phyloP scores from a whole-genome alignment of 768 basidiomycete genomes.

The Coprinellus micaceus region DNA sequence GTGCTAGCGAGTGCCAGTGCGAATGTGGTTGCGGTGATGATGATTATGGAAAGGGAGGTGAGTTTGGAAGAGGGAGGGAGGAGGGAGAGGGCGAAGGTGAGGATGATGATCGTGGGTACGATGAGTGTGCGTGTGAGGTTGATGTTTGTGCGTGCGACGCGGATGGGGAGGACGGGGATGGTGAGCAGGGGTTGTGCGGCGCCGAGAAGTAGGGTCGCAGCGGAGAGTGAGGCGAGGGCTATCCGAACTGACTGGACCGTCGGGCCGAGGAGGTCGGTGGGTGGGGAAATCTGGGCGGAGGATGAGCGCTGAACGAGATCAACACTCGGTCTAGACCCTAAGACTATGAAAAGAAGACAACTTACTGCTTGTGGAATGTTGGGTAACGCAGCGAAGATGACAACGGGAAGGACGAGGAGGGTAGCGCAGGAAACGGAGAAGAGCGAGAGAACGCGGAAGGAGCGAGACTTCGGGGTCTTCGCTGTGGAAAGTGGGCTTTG shows the following conservation, averaged over 20 bases:
- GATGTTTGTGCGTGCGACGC: conserved; percentile 28
- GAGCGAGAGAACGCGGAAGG: conserved; percentile 56
- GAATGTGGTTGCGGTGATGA: conserved; percentile 48
- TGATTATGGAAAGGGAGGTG: conserved; percentile 9
- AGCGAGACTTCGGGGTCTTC: conserved; percentile 47
- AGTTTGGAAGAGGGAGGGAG: conserved; percentile 16
- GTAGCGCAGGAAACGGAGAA: conserved; percentile 47
- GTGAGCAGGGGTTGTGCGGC: conserved; percentile 60
- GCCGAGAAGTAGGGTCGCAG: conserved; percentile 51
- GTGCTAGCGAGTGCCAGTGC: conserved; percentile 51
- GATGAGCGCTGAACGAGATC: conserved; percentile 20
- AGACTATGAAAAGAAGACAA: conserved; percentile 6
- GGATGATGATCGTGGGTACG: conserved; percentile 37
- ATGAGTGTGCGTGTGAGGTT: conserved; percentile 39
- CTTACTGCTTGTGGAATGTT: conserved; percentile 18
- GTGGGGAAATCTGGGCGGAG: conserved; percentile 12
- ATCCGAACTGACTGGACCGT: conserved; percentile 27
- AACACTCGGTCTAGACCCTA: conserved; percentile 11
- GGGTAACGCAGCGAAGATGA: conserved; percentile 45
- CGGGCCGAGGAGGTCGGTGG: conserved; percentile 10
- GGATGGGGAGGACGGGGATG: conserved; percentile 48
- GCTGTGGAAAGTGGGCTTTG: conserved; percentile 33
- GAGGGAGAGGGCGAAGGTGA: conserved; percentile 36
- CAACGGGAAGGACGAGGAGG: conserved; percentile 52
- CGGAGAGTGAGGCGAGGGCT: conserved; percentile 45